Percentiles rank a stretch among this genome's conserved stretches.
phyloP scores from a whole-genome alignment of 2,329 filamentous ascomycete genomes.

The Fusarium sp. region DNA sequence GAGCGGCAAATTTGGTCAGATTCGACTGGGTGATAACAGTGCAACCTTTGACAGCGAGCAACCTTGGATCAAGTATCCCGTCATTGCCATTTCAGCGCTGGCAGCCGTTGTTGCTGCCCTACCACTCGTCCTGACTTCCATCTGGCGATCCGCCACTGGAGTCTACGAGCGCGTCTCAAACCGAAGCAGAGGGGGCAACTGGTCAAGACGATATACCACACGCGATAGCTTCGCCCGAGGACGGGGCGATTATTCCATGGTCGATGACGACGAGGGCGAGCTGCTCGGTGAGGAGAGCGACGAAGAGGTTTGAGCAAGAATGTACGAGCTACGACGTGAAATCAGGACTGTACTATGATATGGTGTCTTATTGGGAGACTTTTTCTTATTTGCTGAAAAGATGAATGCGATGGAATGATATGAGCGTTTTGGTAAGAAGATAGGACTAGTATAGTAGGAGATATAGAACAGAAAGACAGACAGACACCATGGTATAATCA shows the following conservation, averaged over 20 bases:
- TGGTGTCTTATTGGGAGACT: constrained; percentile 23
- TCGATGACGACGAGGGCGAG: constrained; percentile 95
- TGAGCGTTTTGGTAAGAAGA: constrained; percentile 13
- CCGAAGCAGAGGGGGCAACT: constrained; percentile 59
- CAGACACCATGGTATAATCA: constrained; percentile 19
- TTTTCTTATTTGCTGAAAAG: constrained; percentile 20
- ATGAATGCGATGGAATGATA: constrained; percentile 21
- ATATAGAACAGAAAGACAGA: constrained; percentile 25
- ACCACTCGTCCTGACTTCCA: constrained; percentile 76
- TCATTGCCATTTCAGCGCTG: constrained; percentile 75
- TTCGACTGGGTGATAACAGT: constrained; percentile 81
- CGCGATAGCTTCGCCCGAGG: constrained; percentile 89
- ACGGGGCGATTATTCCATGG: constrained; percentile 86
- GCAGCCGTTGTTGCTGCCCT: constrained; percentile 70
- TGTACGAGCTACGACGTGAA: constrained; percentile 35
- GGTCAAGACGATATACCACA: constrained; percentile 82
- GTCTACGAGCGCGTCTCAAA: constrained; percentile 64
- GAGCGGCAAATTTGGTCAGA: constrained; percentile 91
- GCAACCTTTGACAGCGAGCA: constrained; percentile 73
- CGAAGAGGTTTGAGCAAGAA: constrained; percentile 73
- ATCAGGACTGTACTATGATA: constrained; percentile 22
- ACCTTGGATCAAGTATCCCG: constrained; percentile 84
- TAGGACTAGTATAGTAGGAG: not conserved
- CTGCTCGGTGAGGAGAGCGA: constrained; percentile 93
- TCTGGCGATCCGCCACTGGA: constrained; percentile 75